phyloP scores from a whole-genome alignment of 2,329 filamentous ascomycete species.

The Aspergillus sojae region DNA sequence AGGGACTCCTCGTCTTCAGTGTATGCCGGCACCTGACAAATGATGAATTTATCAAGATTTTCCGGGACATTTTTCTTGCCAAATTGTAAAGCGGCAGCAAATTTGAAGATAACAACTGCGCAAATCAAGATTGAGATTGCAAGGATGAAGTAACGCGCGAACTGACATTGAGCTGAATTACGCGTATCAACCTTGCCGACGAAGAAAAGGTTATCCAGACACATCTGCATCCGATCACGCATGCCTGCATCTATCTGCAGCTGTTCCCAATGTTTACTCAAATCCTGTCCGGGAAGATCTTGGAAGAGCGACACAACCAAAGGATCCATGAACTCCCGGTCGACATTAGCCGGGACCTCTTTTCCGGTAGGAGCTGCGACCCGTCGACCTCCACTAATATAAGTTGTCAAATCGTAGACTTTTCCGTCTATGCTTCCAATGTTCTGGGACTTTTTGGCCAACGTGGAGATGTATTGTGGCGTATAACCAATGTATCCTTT shows the following conservation, averaged over 20 bases:
- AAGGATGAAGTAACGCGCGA: slow-evolving; percentile 86
- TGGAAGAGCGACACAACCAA: slow-evolving; percentile 77
- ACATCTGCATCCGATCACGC: slow-evolving; percentile 73
- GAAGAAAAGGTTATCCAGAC: slow-evolving; percentile 93
- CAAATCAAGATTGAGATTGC: slow-evolving; percentile 80
- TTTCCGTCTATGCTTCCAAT: slow-evolving; percentile 78
- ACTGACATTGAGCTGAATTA: slow-evolving; percentile 80
- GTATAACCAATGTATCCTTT: slow-evolving; percentile 89
- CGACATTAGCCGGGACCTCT: slow-evolving; percentile 49
- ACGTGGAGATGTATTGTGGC: slow-evolving; percentile 70
- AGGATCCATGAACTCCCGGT: slow-evolving; percentile 79
- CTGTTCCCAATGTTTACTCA: slow-evolving; percentile 79
- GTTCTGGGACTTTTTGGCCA: slow-evolving; percentile 64
- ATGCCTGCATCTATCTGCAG: slow-evolving; percentile 61
- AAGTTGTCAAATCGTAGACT: slow-evolving; percentile 89
- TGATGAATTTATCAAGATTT: slow-evolving; percentile 97
- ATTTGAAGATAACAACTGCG: slow-evolving; percentile 89
- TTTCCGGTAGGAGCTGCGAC: slow-evolving; percentile 61
- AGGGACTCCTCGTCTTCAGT: slow-evolving; percentile 98
- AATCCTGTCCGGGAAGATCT: slow-evolving; percentile 72
- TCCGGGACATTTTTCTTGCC: slow-evolving; percentile 88
- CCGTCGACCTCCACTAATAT: slow-evolving; percentile 73
- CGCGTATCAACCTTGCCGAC: slow-evolving; percentile 89
- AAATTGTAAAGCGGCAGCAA: slow-evolving; percentile 94
- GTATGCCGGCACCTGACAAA: slow-evolving; percentile 96